Percentiles rank a stretch among this genome's conserved stretches.
phyloP scores from a whole-genome alignment of 371 early-diverging fungal genomes.

The Rhizopus arrhizus region DNA sequence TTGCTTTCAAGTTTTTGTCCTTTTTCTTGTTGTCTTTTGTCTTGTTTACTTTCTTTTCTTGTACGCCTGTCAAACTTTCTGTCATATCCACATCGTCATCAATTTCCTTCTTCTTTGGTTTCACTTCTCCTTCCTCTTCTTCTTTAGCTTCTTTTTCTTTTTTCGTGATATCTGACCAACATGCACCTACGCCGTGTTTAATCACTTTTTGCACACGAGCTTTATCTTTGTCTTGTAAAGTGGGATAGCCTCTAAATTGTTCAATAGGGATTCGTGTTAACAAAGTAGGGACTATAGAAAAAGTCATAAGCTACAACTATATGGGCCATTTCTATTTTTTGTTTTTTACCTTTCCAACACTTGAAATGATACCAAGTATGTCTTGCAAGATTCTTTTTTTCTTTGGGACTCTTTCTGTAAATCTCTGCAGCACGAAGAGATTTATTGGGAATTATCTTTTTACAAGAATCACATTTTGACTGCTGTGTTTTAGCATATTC shows the following conservation, averaged over 20 bases:
- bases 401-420: conserved; percentile 54
- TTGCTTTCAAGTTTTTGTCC: conserved; percentile 8
- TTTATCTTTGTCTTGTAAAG: conserved; percentile 48
- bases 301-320: background rate
- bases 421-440: conserved; percentile 56
- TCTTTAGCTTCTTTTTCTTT: conserved; percentile 40
- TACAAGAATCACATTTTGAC: conserved; percentile 49
- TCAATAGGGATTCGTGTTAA: conserved; percentile 42
- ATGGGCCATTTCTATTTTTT: background rate
- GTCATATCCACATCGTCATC: conserved; percentile 35
- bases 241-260: conserved; percentile 43
- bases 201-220: conserved; percentile 47
- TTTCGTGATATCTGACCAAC: conserved; percentile 43
- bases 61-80: conserved; percentile 26
- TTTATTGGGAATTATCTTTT: conserved; percentile 51
- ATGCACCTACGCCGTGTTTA: conserved; percentile 47
- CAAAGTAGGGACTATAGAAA: conserved; percentile 34
- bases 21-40: conserved; percentile 9
- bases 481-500: conserved; percentile 52
- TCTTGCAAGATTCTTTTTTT: conserved; percentile 58
- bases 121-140: conserved; percentile 39
- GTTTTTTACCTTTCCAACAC: conserved; percentile 54
- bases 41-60: conserved; percentile 18
- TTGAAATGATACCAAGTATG: conserved; percentile 62
- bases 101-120: conserved; percentile 36